phyloP scores from a whole-genome alignment of 805 yeast genomes.

The Candida oleophila region DNA sequence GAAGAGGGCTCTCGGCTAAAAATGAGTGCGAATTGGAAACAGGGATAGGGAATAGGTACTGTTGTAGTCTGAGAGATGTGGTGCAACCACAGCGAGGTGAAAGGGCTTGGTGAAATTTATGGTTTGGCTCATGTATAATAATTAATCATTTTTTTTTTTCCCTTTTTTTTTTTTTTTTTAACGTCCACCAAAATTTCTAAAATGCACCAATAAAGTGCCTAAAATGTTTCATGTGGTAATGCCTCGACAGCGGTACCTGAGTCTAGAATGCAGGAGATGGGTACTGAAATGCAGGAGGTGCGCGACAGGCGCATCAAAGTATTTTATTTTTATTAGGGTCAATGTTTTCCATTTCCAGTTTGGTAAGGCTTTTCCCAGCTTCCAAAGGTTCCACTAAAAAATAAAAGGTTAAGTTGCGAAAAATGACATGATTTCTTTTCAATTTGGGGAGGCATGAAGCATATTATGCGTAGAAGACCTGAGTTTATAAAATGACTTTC shows the following conservation, averaged over 20 bases:
- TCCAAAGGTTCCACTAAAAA: not conserved
- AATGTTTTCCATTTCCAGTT: not conserved
- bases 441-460: not conserved
- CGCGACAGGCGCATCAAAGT: not conserved
- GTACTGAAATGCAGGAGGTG: not conserved
- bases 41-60: too few relatives aligned
- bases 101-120: too few relatives aligned
- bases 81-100: too few relatives aligned
- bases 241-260: slow-evolving; percentile 6
- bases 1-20: too few relatives aligned
- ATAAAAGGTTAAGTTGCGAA: not conserved
- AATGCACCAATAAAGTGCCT: too few relatives aligned
- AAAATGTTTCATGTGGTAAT: slow-evolving; percentile 2
- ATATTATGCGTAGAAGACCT: not conserved
- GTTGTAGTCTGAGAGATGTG: too few relatives aligned
- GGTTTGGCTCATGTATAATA: too few relatives aligned
- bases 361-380: not conserved
- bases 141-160: too few relatives aligned
- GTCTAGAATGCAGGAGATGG: slow-evolving; percentile 5
- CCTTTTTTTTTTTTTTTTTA: too few relatives aligned
- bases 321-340: too few relatives aligned
- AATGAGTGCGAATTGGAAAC: too few relatives aligned
- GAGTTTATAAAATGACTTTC: not conserved
- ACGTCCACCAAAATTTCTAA: too few relatives aligned
- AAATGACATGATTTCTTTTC: not conserved